Evolutionary conservation across 2,329 filamentous ascomycete species (phyloP), one percentile per base, ranked within the genome.

Genomic region (Trichoderma arundinaceum): DNA sequence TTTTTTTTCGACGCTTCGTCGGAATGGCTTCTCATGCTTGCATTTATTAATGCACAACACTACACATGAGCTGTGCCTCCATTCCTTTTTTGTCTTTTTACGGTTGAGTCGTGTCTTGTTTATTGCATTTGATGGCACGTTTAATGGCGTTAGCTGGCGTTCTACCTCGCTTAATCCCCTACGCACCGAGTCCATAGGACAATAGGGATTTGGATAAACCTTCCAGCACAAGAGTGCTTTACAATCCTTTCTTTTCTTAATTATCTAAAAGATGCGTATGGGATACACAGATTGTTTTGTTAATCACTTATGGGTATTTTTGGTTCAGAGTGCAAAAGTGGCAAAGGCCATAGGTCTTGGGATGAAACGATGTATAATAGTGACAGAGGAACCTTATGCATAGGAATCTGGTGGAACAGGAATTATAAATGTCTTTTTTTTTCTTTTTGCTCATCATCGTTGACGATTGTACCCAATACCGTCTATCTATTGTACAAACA

Each of bases 401-500:
- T 35, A 17, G 48, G 38, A 35, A 44, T n/a, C 17, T 43, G 46
- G 48, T 46, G 48, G 64, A 54, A 35, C 39, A 38, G 44, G 49
- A 60, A 60, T 59, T 19, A 54, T 60, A 53, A 53, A 46, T 51
- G 35, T 39, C 12, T 28, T 65, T 33, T 52, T 65, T 54, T 39
- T 57, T 54, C 28, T 48, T 49, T 35, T 53, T 38, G 49, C 22
- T 57, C 52, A 48, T 54, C 33, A 57, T 48, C 17, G 9, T 39
- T 48, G 43, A 57, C 13, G 54, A 60, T 41, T 60, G 48, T 65
- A 52, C 53, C 54, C 48, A 60, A 51, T 54, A 28, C 28, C 38
- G 46, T 65, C 49, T 65, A 59, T 53, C 17, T 65, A 60, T 52
- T 60, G 46, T 65, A 65, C 64, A 65, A 65, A 53, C 48, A 65